A percentile compares a stretch with the other conserved stretches of the same genome.
Evolutionary conservation across 768 basidiomycete genomes (phyloP).

Genomic region (Boletus rufocinnamomeus): DNA sequence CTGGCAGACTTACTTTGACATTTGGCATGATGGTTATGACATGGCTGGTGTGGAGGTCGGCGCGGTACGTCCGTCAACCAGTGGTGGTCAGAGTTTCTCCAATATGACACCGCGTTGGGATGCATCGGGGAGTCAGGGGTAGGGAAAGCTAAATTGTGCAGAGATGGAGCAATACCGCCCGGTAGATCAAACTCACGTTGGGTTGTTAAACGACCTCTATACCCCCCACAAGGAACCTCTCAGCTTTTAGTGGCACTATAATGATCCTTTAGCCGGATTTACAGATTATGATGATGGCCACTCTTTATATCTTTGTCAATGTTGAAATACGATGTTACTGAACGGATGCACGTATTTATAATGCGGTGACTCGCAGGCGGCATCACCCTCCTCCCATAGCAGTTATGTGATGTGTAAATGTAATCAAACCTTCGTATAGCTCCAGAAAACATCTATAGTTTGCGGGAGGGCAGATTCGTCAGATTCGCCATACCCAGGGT

Average conservation of each 20-base stretch:
- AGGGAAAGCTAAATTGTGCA: constrained; percentile 8
- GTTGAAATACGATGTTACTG: not conserved
- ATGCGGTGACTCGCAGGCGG: not conserved
- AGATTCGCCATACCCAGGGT: too few species aligned
- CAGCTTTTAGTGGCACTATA: not conserved
- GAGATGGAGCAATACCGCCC: not conserved
- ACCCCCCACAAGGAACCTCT: not conserved
- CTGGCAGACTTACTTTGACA: constrained; percentile 46
- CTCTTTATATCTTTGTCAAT: not conserved
- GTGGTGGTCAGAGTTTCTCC: constrained; percentile 29
- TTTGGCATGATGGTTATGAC: constrained; percentile 47
- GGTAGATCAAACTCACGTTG: not conserved
- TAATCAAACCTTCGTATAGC: not conserved
- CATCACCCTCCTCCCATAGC: too few species aligned
- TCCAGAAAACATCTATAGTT: not conserved
- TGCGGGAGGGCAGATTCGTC: too few species aligned
- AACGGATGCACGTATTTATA: not conserved
- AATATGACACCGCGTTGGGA: constrained; percentile 18
- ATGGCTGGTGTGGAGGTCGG: constrained; percentile 57
- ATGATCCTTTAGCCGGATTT: constrained; percentile 5
- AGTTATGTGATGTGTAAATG: too few species aligned
- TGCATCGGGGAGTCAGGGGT: constrained; percentile 6
- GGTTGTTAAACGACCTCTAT: not conserved
- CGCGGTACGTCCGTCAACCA: constrained; percentile 38
- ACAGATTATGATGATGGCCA: constrained; percentile 4